Conservation (phyloP, 371 early-diverging fungal genomes). For the Lichtheimia hyalospora region DNA sequence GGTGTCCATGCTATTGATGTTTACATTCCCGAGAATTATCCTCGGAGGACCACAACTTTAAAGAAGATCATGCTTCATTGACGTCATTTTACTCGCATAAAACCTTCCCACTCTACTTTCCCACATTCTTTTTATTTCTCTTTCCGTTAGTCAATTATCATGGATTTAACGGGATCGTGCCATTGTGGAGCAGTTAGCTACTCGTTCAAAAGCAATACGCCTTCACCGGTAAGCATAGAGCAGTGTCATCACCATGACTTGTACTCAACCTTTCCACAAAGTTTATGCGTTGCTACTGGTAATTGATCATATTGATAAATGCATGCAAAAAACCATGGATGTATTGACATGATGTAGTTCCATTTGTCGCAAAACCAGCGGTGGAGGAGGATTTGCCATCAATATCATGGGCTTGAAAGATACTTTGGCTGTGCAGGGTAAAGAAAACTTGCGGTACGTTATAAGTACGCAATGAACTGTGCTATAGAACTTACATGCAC, state of each 20-base stretch:
- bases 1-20: too few relatives aligned
- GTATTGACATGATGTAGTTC: slow-evolving; percentile 24
- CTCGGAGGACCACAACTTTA: too few relatives aligned
- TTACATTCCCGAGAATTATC: too few relatives aligned
- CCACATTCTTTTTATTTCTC: slow-evolving; percentile 1
- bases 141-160: slow-evolving; percentile 4
- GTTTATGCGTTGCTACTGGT: slow-evolving; percentile 54
- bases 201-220: slow-evolving; percentile 36
- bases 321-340: neutral
- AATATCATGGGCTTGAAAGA: slow-evolving; percentile 49
- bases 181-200: slow-evolving; percentile 48
- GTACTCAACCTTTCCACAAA: slow-evolving; percentile 1
- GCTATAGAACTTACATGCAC: neutral
- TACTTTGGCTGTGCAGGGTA: neutral
- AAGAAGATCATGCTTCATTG: too few relatives aligned
- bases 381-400: slow-evolving; percentile 45
- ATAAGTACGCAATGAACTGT: neutral
- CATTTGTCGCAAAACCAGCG: slow-evolving; percentile 51
- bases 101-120: too few relatives aligned
- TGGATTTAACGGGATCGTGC: slow-evolving; percentile 54
- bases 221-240: slow-evolving; percentile 32
- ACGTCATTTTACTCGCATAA: too few relatives aligned
- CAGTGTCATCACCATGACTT: neutral
- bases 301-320: neutral
- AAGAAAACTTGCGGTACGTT: neutral